Base-by-base conservation (phyloP, 1,284 basidiomycete genomes). In the Irpex sp. region DNA sequence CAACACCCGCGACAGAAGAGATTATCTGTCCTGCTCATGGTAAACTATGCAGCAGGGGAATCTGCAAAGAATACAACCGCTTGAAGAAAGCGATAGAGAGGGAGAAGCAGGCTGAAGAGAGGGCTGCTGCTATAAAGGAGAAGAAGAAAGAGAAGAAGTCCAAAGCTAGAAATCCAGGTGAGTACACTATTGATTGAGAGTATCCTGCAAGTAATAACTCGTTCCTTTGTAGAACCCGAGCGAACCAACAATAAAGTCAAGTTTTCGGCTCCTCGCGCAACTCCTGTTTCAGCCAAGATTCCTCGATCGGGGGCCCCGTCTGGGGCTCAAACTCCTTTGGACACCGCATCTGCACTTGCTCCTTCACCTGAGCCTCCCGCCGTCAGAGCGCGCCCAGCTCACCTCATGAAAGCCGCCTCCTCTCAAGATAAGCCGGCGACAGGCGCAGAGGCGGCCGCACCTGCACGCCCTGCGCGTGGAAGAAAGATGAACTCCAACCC, bases 21-120 rank as follows among this genome's bases (percentile, higher is more conserved):
- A 34, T 66, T 17, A 56, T 66, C 40, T 74, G 72, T 64, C 34
- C 34, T 3, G 64, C 49, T 21, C 73, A 74, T 58, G 69, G 68
- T 13, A 59, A 52, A 26, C 40, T 70, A 13, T 73, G 72, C 65
- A 60, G 55, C 34, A 68, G 65, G 62, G 72, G 72, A 17, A 72
- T 74, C 5, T 75, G 73, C 65, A 63, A 61, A 34, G 63, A 67
- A 36, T 66, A 67, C 55, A 64, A 40, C 1, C 59, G 61, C 47
- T 67, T 66, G 48, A 49, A 64, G 52, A 61, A 64, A 17, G 59
- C 49, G 19, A 61, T 54, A 5, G 60, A 68, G 57, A 54, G 64
- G 38, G 49, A 63, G 54, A 59, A 67, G 44, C 19, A 62, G 62
- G 62, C 65, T 47, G 61, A 26, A 19, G 49, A 59, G 55, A 40